phyloP scores from a whole-genome alignment of 2,329 filamentous ascomycete species.

The Colletotrichum theobromicola region DNA sequence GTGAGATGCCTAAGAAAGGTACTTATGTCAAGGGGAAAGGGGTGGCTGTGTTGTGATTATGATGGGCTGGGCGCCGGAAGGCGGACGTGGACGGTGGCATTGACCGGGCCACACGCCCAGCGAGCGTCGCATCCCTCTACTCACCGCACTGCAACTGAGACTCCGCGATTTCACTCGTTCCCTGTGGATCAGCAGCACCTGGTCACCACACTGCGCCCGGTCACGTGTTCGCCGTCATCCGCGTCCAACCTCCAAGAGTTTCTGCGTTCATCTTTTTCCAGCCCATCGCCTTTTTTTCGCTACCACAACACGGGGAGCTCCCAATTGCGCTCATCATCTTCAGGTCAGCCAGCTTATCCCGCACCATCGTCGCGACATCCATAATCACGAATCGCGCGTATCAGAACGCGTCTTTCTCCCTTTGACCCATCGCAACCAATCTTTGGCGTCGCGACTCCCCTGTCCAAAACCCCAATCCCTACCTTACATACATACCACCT shows the following conservation, averaged over 20 bases:
- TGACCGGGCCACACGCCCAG: slow-evolving; percentile 12
- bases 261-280: slow-evolving; percentile 24
- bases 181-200: slow-evolving; percentile 15
- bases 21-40: neutral
- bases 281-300: slow-evolving; percentile 14
- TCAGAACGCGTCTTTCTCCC: slow-evolving; percentile 30
- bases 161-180: slow-evolving; percentile 20
- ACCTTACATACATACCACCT: neutral
- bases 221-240: slow-evolving; percentile 22
- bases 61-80: neutral
- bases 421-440: slow-evolving; percentile 12
- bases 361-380: slow-evolving; percentile 15
- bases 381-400: slow-evolving; percentile 27
- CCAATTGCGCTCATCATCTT: slow-evolving; percentile 37
- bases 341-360: slow-evolving; percentile 25
- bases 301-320: slow-evolving; percentile 36
- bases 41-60: slow-evolving; percentile 4
- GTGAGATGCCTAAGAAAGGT: neutral
- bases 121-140: slow-evolving; percentile 1
- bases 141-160: slow-evolving; percentile 16
- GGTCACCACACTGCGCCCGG: neutral
- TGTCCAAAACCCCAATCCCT: slow-evolving; percentile 6
- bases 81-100: neutral
- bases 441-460: slow-evolving; percentile 20
- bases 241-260: slow-evolving; percentile 23